Evolutionary conservation across 73 alveolate species (phyloP), one percentile per base, ranked within the genome.

Genomic region (Paramecium biaurelia): DNA sequence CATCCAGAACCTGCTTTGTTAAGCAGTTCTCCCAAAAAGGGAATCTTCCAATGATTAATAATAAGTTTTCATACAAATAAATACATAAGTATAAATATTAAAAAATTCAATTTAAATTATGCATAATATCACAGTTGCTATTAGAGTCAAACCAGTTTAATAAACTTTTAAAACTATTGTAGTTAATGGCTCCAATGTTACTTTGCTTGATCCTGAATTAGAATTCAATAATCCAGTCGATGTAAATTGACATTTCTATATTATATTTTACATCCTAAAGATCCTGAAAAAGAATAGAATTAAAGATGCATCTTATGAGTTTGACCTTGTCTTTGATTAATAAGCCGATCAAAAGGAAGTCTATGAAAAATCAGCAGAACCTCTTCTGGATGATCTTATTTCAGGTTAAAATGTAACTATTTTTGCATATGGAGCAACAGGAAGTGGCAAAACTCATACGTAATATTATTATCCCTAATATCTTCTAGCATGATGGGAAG

Each of bases 341-440:
- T 18, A 86, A 12, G 47, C 59, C 34, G 76, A 57, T 9, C 45
- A 92, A 42, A 38, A 43, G 6, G 95, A 92, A 85, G 93, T 92
- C 14, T 92, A 85, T 92, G 92, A 85, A 37, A 86, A 92, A 35
- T 92, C 98, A 14, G 93, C 97, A 8, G 92, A 92, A 76, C 97
- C 95, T 20, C 92, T 97, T 84, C 93, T 95, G 20, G 96, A 94
- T 45, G 94, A 96, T 86, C 76, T 96, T 3, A 63, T 97, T 5
- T 92, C 86, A 30, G 99, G 99, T 1, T 97, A 85, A 89, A 97
- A 97, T 92, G 96, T 96, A 28, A 96, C 99, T 23, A 89, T 96
- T 85, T 97, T 97, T 87, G 99, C 99, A 20, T 97, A 97, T 93
- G 98, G 98, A 53, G 96, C 95, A 49, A 97, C 99, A 37, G 98